A percentile compares a stretch with the other conserved stretches of the same genome.
These are phyloP conservation scores for Neonothopanus nambi DNA, from an alignment of 1,284 basidiomycete genomes.

Conservation along the genomic window DNA sequence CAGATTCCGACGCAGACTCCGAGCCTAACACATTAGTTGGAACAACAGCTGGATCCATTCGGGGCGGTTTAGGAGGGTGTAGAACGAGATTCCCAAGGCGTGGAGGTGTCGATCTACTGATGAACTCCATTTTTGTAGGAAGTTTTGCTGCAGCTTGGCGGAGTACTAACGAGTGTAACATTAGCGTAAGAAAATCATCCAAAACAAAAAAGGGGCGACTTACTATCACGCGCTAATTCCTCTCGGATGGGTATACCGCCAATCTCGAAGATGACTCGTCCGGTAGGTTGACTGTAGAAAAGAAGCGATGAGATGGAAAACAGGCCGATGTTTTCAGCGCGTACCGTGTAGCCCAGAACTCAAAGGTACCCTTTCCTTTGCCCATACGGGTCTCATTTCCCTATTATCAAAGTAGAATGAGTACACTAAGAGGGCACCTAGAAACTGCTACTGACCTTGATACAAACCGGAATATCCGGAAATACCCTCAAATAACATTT, in stretches of 20 bases:
- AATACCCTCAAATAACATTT: slow-evolving; percentile 91
- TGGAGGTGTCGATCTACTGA: slow-evolving; percentile 69
- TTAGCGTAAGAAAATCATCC: slow-evolving; percentile 1
- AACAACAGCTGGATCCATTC: no score
- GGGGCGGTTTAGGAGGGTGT: slow-evolving; percentile 37
- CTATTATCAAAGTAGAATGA: slow-evolving; percentile 43
- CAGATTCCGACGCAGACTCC: no score
- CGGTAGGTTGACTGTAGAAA: slow-evolving; percentile 79
- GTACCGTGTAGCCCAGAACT: slow-evolving; percentile 95
- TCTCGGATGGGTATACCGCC: slow-evolving; percentile 90
- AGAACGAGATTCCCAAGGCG: slow-evolving; percentile 77
- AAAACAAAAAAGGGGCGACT: slow-evolving; percentile 23
- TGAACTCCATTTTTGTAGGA: slow-evolving; percentile 89
- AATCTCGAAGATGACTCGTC: slow-evolving; percentile 93
- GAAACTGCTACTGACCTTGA: slow-evolving; percentile 65
- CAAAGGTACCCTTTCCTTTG: slow-evolving; percentile 97
- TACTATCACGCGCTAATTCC: slow-evolving; percentile 92
- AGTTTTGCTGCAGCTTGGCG: slow-evolving; percentile 90
- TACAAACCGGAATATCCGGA: slow-evolving; percentile 95
- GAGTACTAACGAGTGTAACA: slow-evolving; percentile 60
- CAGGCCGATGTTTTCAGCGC: slow-evolving; percentile 23
- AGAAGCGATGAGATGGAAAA: slow-evolving; percentile 7
- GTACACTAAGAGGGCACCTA: background rate
- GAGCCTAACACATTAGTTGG: no score
- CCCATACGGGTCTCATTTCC: slow-evolving; percentile 99